These are phyloP conservation scores for Talaromyces borbonicus DNA, from an alignment of 495 filamentous ascomycete species.

Conservation along the genomic window DNA sequence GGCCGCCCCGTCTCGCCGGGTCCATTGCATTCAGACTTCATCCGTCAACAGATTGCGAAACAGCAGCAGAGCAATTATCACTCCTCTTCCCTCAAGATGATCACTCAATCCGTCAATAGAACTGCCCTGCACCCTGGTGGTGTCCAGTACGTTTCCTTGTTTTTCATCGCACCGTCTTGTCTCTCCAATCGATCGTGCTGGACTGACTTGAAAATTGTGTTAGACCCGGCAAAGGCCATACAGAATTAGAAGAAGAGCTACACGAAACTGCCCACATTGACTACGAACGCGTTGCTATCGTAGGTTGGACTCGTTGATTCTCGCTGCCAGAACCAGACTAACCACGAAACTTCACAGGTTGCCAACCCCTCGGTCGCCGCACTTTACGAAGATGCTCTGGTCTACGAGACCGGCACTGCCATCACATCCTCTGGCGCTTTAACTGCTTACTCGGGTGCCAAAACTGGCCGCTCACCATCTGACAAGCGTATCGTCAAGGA, in stretches of 20 bases:
- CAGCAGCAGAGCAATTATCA: constrained; percentile 57
- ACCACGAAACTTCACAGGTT: constrained; percentile 45
- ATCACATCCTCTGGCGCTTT: constrained; percentile 92
- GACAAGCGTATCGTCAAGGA: constrained; percentile 98
- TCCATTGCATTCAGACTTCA: constrained; percentile 47
- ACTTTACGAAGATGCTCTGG: constrained; percentile 97
- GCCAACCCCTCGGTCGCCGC: constrained; percentile 86
- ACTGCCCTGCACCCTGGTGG: constrained; percentile 83
- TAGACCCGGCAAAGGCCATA: constrained; percentile 80
- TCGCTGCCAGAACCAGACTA: constrained; percentile 2
- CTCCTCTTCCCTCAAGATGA: constrained; percentile 51
- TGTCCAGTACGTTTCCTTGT: constrained; percentile 62
- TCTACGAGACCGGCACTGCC: constrained; percentile 95
- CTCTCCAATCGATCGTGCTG: constrained; percentile 11
- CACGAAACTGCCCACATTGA: constrained; percentile 98
- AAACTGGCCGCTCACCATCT: constrained; percentile 91
- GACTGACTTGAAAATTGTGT: constrained; percentile 23
- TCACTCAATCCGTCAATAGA: constrained; percentile 76
- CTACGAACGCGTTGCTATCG: constrained; percentile 97
- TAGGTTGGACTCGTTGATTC: constrained; percentile 32
- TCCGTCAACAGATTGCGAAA: constrained; percentile 48
- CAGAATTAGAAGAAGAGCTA: constrained; percentile 92
- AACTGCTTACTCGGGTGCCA: constrained; percentile 94
- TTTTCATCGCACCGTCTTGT: constrained; percentile 9
- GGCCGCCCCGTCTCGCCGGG: constrained; percentile 35